Evolutionary conservation across 2,329 filamentous ascomycete genomes (phyloP).

Genomic region (Zarea fungicola): DNA sequence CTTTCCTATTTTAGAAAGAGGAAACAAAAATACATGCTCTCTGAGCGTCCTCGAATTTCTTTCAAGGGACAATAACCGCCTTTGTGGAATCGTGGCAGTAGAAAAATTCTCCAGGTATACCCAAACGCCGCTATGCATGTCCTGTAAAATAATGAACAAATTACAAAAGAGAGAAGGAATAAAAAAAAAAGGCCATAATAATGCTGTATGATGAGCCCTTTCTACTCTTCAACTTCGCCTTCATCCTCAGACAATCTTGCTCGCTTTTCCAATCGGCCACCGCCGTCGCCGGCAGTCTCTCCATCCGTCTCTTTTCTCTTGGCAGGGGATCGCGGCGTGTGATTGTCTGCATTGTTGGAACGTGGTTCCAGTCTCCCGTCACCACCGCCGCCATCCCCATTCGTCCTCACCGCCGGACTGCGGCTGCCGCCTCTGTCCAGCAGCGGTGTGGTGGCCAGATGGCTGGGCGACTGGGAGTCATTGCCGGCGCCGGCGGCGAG

Average conservation of each 20-base stretch:
- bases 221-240: slow-evolving; percentile 40
- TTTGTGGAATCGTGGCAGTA: background rate
- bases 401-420: slow-evolving; percentile 38
- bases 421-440: slow-evolving; percentile 44
- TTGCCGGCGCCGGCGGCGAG: slow-evolving; percentile 21
- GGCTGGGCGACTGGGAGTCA: slow-evolving; percentile 42
- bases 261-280: slow-evolving; percentile 39
- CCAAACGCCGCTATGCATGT: slow-evolving; percentile 12
- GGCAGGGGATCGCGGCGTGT: slow-evolving; percentile 30
- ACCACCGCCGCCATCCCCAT: slow-evolving; percentile 32
- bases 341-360: slow-evolving; percentile 28
- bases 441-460: slow-evolving; percentile 39
- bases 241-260: slow-evolving; percentile 43
- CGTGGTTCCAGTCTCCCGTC: slow-evolving; percentile 20
- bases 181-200: background rate
- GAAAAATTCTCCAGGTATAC: slow-evolving; percentile 8
- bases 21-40: too few species aligned
- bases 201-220: background rate
- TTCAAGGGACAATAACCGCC: too few species aligned
- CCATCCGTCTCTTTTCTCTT: slow-evolving; percentile 40
- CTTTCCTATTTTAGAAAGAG: too few species aligned
- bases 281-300: slow-evolving; percentile 27
- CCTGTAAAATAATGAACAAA: background rate
- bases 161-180: background rate
- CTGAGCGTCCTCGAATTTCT: too few species aligned